phyloP scores from a whole-genome alignment of 768 basidiomycete genomes.

The Albatrellus ellisii region DNA sequence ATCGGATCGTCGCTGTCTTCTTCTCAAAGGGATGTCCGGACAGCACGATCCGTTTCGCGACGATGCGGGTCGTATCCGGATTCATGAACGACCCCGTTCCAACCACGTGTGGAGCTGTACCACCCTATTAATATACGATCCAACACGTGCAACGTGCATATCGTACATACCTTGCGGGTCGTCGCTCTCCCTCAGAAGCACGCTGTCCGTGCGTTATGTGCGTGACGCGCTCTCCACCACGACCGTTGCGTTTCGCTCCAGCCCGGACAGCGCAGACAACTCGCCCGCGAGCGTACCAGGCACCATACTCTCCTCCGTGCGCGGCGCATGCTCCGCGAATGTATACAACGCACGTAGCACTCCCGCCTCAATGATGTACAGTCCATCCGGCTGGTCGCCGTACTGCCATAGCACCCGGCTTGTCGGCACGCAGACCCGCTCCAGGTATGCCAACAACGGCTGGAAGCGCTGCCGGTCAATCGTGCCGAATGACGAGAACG shows the following conservation, averaged over 20 bases:
- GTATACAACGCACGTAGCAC: constrained; percentile 71
- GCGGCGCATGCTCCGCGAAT: constrained; percentile 54
- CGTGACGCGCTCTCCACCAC: constrained; percentile 66
- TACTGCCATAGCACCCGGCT: constrained; percentile 64
- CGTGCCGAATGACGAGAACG: constrained; percentile 63
- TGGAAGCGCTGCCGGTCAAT: constrained; percentile 43
- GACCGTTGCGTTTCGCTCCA: constrained; percentile 76
- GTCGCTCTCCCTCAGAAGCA: too few species aligned
- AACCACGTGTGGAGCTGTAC: constrained; percentile 79
- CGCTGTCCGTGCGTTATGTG: too few species aligned
- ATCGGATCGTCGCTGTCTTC: constrained; percentile 92
- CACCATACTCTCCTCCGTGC: constrained; percentile 85
- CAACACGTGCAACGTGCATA: too few species aligned
- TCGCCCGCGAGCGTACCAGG: constrained; percentile 90
- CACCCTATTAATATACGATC: too few species aligned
- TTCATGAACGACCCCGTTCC: constrained; percentile 81
- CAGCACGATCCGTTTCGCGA: constrained; percentile 88
- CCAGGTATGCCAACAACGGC: constrained; percentile 60
- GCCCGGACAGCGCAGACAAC: constrained; percentile 68
- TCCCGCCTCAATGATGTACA: constrained; percentile 85
- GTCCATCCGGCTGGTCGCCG: constrained; percentile 63
- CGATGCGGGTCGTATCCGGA: constrained; percentile 82
- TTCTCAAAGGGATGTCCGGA: constrained; percentile 97
- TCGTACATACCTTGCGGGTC: too few species aligned
- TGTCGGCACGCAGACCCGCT: constrained; percentile 39